Evolutionary conservation across 2,329 filamentous ascomycete genomes (phyloP), one percentile per base, ranked within the genome.

Genomic region (Plectosphaerella sp.): DNA sequence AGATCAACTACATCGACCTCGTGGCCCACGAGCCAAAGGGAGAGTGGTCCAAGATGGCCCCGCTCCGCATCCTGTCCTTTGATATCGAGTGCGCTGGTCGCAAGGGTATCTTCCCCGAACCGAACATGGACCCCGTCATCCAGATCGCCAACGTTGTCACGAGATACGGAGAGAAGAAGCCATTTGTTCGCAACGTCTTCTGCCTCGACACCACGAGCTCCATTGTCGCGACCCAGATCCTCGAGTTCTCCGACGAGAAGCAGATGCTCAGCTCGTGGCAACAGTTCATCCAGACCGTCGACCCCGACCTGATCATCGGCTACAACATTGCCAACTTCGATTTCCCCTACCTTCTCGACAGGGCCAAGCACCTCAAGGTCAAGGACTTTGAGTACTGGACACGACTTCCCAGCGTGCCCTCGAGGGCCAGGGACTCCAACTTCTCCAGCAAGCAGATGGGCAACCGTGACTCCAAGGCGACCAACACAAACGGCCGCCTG

Each of bases 271-370:
- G 87, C 71, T 84, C 86, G 42, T 99, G 94, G 94, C 86, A 89
- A 62, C 81, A 95, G 54, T 99, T 99, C 58, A 70, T 99, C 15
- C 80, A 95, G 60, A 84, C 90, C 62, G 90, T 94, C 1, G 94
- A 99, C 59, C 93, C 94, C 1, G 94, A 99, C 72, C 89, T 99
- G 58, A 96, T 99, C 63, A 99, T 95, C 51, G 94, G 94, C 45
- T 99, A 99, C 84, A 99, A 99, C 69, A 99, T 96, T 72, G 77
- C 89, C 65, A 99, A 99, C 72, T 99, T 99, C 71, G 94, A 99
- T 75, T 97, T 99, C 58, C 93, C 93, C 0, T 99, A 99, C 65
- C 81, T 99, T 0, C 78, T 99, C 11, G 89, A 96, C 52, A 84
- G 94, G 45, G 94, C 92, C 10, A 89, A 81, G 58, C 86, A 96